Evolutionary conservation across 2,329 filamentous ascomycete species (phyloP), one percentile per base, ranked within the genome.

Genomic region (Xylariaceae sp.): DNA sequence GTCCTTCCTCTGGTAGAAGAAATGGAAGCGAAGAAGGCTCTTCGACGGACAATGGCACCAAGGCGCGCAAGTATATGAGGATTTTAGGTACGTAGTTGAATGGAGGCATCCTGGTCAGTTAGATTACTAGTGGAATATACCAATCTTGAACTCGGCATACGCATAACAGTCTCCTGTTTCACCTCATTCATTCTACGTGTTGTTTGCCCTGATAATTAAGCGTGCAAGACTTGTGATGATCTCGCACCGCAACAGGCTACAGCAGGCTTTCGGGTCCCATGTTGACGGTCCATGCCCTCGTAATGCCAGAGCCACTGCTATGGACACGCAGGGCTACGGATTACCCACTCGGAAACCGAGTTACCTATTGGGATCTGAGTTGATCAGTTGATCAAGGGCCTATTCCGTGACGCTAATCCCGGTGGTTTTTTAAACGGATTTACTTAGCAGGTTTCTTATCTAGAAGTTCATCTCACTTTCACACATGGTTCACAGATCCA

Each of bases 11-110:
- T 89, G 51, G 80, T 83, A 53, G 86, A 88, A 69, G 88, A 89
- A 77, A 88, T 85, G 17, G 88, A 89, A 69, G 88, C 88, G 65
- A 91, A 90, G 79, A 88, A 87, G 74, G 87, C 86, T 34, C 74
- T 93, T 68, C 80, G 88, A 67, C 82, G 89, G 67, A 93, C 89
- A 0, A 90, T 90, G 84, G 89, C 89, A 59, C 89, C 89, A 18
- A 79, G 89, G 64, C 80, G 89, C 71, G 89, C 89, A 30, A 93
- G 89, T 74, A 90, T 93, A 53, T 90, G 75, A 70, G 17, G 4
- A 34, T 48, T 5, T 48, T 51, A 52, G 18, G n/a, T 47, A 10
- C 15, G 9, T 59, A 56, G 37, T 42, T 10, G 37, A 42, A 42
- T 42, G 23, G 23, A 30, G 23, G 23, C 23, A 37, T 51, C 18